phyloP scores from a whole-genome alignment of 1,284 basidiomycete genomes.

The Trichosporon ovoides region DNA sequence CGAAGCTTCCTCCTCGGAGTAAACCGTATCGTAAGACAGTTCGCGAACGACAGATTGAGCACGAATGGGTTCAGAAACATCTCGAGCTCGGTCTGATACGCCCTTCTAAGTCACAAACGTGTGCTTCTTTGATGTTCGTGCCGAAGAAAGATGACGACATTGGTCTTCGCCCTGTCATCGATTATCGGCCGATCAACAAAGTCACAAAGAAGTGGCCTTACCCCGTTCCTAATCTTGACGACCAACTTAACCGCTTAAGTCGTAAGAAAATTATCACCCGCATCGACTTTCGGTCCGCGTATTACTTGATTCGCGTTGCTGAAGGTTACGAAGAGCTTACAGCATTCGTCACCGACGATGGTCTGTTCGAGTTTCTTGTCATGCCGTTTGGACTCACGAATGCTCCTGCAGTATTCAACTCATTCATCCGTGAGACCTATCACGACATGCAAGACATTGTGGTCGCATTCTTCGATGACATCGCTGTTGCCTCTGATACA shows the following conservation, averaged over 20 bases:
- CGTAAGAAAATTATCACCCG: conserved; percentile 34
- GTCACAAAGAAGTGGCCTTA: conserved; percentile 46
- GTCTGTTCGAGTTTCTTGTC: conserved; percentile 48
- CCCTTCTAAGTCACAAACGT: conserved; percentile 34
- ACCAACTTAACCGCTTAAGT: conserved; percentile 37
- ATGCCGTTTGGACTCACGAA: conserved; percentile 51
- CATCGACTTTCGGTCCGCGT: conserved; percentile 37
- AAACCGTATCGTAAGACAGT: background rate
- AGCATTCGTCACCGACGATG: conserved; percentile 41
- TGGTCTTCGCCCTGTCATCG: conserved; percentile 44
- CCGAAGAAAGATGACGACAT: conserved; percentile 52
- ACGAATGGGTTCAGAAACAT: conserved; percentile 47
- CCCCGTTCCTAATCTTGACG: conserved; percentile 25
- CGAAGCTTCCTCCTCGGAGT: background rate
- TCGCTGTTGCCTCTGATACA: conserved; percentile 49
- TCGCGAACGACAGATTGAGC: conserved; percentile 43
- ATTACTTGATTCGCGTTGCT: conserved; percentile 36
- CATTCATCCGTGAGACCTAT: conserved; percentile 36
- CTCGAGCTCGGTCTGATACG: conserved; percentile 42
- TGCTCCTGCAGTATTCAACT: conserved; percentile 46
- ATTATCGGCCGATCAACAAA: conserved; percentile 52
- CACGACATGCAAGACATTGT: conserved; percentile 31
- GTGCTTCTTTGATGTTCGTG: conserved; percentile 52
- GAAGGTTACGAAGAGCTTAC: conserved; percentile 44
- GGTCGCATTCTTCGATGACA: conserved; percentile 46